Conservation (phyloP, 306 rosid species). For the Argentina anserina region DNA sequence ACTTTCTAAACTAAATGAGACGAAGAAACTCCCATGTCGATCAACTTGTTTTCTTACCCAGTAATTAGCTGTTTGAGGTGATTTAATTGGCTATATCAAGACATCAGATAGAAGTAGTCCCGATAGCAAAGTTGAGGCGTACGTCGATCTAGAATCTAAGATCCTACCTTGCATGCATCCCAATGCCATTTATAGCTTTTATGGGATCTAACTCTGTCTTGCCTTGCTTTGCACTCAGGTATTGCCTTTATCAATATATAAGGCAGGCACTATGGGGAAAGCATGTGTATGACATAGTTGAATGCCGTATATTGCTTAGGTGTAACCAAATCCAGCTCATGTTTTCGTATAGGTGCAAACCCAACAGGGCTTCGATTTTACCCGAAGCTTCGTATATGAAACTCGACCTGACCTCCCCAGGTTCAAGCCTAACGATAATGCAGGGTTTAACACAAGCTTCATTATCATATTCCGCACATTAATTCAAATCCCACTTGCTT, state of each 20-base stretch:
- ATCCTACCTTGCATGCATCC: background rate
- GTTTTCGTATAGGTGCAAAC: background rate
- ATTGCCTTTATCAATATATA: background rate
- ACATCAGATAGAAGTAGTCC: too few species aligned
- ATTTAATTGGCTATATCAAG: background rate
- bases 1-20: accelerated
- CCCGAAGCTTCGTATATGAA: background rate
- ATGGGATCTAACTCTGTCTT: background rate
- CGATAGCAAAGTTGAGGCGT: background rate
- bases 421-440: background rate
- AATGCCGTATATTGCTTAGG: background rate
- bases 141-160: background rate
- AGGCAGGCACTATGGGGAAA: background rate
- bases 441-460: background rate
- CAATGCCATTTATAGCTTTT: background rate
- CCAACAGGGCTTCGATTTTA: background rate
- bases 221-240: background rate
- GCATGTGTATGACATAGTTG: background rate
- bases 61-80: background rate
- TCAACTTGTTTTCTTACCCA: background rate
- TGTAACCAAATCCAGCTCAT: conserved; percentile 5
- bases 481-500: background rate
- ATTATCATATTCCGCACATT: too few species aligned
- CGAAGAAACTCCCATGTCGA: accelerated
- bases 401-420: background rate